These are phyloP conservation scores for Pythium inflatum DNA, from an alignment of 352 stramenopile genomes.

Conservation along the genomic window DNA sequence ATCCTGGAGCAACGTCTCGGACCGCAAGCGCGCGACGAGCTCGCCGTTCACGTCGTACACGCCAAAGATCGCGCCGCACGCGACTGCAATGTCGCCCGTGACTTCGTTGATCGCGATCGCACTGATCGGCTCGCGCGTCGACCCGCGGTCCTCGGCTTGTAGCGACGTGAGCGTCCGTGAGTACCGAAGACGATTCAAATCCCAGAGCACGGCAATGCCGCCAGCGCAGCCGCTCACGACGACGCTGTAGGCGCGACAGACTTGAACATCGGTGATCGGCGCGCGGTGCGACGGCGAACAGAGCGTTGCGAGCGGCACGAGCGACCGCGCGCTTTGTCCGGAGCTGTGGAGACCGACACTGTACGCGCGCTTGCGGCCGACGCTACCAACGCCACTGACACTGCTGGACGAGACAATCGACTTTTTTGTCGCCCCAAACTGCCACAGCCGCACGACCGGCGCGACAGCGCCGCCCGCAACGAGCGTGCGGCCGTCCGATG, in stretches of 20 bases:
- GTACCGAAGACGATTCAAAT: constrained; percentile 67
- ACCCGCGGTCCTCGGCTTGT: constrained; percentile 5
- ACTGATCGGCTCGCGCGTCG: constrained; percentile 34
- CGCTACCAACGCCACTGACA: background rate
- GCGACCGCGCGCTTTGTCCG: constrained; percentile 41
- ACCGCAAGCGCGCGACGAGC: constrained; percentile 52
- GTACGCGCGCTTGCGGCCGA: constrained; percentile 33
- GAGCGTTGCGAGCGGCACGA: constrained; percentile 51
- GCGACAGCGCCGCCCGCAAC: constrained; percentile 49
- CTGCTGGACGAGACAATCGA: constrained; percentile 7
- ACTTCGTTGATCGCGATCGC: constrained; percentile 69
- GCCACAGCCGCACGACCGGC: constrained; percentile 65
- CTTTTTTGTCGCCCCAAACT: constrained; percentile 37
- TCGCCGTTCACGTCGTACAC: constrained; percentile 75
- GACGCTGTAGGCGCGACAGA: constrained; percentile 65
- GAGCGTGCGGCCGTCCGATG: constrained; percentile 63
- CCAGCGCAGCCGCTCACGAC: constrained; percentile 64
- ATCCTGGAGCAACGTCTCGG: constrained; percentile 53
- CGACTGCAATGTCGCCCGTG: constrained; percentile 63
- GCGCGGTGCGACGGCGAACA: constrained; percentile 43
- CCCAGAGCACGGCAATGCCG: constrained; percentile 66
- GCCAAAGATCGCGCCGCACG: constrained; percentile 48
- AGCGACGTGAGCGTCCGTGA: constrained; percentile 45
- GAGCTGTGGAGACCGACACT: constrained; percentile 36
- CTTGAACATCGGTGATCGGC: constrained; percentile 55